Evolutionary conservation across 257 asterid genomes (phyloP).

Genomic region (Oldenlandia corymbosa): DNA sequence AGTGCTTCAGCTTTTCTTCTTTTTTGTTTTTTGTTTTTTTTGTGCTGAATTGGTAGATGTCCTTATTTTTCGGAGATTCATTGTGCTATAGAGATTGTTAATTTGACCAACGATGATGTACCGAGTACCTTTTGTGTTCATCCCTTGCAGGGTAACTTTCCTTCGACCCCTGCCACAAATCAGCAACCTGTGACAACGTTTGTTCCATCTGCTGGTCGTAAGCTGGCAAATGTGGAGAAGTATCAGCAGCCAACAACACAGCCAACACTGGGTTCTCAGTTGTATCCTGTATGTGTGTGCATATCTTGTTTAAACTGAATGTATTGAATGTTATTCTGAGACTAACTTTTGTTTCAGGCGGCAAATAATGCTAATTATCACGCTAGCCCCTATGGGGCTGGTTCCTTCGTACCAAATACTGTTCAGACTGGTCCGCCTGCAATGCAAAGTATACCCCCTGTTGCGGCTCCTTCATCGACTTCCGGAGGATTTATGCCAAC

Average conservation of each 20-base stretch:
- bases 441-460: slow-evolving; percentile 59
- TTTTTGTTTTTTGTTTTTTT: no score
- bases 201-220: slow-evolving; percentile 72
- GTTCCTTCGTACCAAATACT: slow-evolving; percentile 44
- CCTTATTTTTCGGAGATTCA: background rate
- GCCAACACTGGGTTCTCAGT: slow-evolving; percentile 78
- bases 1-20: no score
- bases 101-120: background rate
- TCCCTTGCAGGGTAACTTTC: slow-evolving; percentile 55
- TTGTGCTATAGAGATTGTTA: background rate
- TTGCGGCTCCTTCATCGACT: slow-evolving; percentile 46
- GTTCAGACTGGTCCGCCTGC: slow-evolving; percentile 50
- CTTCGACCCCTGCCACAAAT: slow-evolving; percentile 56
- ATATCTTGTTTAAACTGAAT: background rate
- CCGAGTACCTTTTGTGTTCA: background rate
- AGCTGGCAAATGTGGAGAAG: slow-evolving; percentile 60
- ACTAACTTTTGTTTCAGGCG: slow-evolving; percentile 34
- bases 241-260: slow-evolving; percentile 91
- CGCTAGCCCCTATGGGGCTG: slow-evolving; percentile 50
- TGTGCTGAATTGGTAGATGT: no score
- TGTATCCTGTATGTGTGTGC: slow-evolving; percentile 61
- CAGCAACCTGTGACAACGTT: slow-evolving; percentile 65
- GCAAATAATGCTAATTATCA: slow-evolving; percentile 51
- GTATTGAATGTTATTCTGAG: background rate
- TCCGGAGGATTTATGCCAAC: slow-evolving; percentile 68